Evolutionary conservation across 371 early-diverging fungal species (phyloP), one percentile per base, ranked within the genome.

Genomic region (Entomophthora muscae): DNA sequence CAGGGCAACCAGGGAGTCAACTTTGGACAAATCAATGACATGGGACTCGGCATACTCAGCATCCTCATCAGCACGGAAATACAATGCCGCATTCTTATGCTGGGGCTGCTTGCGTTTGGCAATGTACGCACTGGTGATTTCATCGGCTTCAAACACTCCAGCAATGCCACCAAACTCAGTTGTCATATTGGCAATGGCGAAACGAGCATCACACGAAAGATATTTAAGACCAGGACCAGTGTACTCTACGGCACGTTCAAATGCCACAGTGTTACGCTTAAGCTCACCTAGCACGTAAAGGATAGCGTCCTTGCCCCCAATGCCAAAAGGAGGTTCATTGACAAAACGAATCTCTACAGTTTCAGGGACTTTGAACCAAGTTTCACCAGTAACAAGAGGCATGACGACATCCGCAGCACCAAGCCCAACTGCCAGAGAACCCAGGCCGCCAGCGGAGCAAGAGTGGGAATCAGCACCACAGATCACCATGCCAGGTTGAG

Each of bases 81-180:
- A 85, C 53, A 83, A 66, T 32, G 87, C 80, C 52, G 73, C 66
- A 66, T 82, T 78, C 72, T 79, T 81, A 72, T 86, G 81, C 63
- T 76, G 75, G 59, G 78, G 78, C 65, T 77, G 76, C 70, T 77
- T 77, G 67, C 86, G 81, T 69, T 81, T 79, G 63, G 78, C 76
- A 63, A 86, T 75, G 66, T 75, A 86, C 3, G 80, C 77, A 12
- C 85, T 82, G 3, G 86, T 86, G 61, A 78, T 74, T 67, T 84
- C 83, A 66, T 86, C 86, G 32, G 81, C 83, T 69, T 81, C 83
- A 66, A 78, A 85, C 58, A 86, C 85, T 55, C 87, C 86, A 51
- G 86, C 86, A 70, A 86, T 85, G 60, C 85, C 86, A 63, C 86
- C 86, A 77, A 86, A 86, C 69, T 86, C 86, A 60, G 86, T 86